These are phyloP conservation scores for Gentiana straminea DNA, from an alignment of 257 asterid genomes.

Conservation along the genomic window DNA sequence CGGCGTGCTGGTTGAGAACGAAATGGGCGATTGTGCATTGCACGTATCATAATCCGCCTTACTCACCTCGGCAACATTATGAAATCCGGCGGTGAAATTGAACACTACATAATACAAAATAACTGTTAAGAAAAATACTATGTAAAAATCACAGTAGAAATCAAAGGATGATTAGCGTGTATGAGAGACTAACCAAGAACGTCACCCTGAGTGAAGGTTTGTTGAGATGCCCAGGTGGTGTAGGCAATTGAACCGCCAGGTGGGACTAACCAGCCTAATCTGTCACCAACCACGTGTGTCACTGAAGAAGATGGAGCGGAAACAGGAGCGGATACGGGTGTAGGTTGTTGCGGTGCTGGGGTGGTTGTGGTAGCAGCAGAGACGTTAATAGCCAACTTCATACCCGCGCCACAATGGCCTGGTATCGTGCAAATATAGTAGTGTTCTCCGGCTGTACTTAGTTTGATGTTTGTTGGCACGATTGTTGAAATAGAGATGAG, in stretches of 20 bases:
- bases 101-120: slow-evolving; percentile 1
- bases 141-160: not conserved
- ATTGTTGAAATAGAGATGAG: slow-evolving; percentile 17
- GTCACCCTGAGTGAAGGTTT: slow-evolving; percentile 33
- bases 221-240: slow-evolving; percentile 26
- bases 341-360: slow-evolving; percentile 20
- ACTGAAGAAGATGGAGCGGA: not conserved
- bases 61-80: slow-evolving; percentile 32
- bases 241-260: slow-evolving; percentile 16
- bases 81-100: slow-evolving; percentile 11
- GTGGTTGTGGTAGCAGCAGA: slow-evolving; percentile 19
- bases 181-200: slow-evolving; percentile 14
- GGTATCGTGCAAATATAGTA: slow-evolving; percentile 39
- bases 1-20: slow-evolving; percentile 22
- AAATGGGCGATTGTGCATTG: slow-evolving; percentile 22
- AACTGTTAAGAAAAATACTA: too few species aligned
- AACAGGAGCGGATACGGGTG: slow-evolving; percentile 1
- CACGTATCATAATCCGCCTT: slow-evolving; percentile 31
- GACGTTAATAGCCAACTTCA: slow-evolving; percentile 30
- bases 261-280: slow-evolving; percentile 30
- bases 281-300: slow-evolving; percentile 18
- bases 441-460: slow-evolving; percentile 29
- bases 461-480: slow-evolving; percentile 35
- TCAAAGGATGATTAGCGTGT: not conserved
- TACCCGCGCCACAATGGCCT: slow-evolving; percentile 32